A percentile compares a stretch with the other conserved stretches of the same genome.
phyloP scores from a whole-genome alignment of 345 rosid genomes.

The Dimocarpus longan region DNA sequence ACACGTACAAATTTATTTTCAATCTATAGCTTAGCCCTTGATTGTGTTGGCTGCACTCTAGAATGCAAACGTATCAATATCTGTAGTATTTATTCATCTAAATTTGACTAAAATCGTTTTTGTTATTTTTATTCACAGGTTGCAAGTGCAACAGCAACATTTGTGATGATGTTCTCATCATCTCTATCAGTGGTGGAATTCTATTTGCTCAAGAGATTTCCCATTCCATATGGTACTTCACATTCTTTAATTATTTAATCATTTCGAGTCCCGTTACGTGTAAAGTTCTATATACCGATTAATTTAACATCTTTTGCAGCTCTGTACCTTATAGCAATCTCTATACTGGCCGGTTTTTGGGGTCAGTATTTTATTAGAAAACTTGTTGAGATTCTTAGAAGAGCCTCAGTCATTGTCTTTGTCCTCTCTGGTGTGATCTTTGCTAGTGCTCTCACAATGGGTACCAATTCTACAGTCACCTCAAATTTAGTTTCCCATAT shows the following conservation, averaged over 20 bases:
- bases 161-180: conserved; percentile 97
- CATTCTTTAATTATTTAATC: background rate
- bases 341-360: conserved; percentile 83
- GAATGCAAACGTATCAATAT: too few relatives aligned
- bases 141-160: conserved; percentile 96
- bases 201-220: conserved; percentile 88
- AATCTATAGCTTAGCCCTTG: too few relatives aligned
- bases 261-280: background rate
- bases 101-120: background rate
- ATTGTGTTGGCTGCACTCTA: too few relatives aligned
- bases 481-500: background rate
- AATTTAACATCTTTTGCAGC: conserved; percentile 43
- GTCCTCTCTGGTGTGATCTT: conserved; percentile 83
- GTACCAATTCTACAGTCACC: conserved; percentile 35
- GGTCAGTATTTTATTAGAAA: conserved; percentile 82
- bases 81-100: too few relatives aligned
- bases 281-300: background rate
- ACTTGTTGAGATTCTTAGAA: conserved; percentile 45
- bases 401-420: conserved; percentile 76
- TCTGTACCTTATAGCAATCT: conserved; percentile 61
- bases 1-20: too few relatives aligned
- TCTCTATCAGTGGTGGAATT: conserved; percentile 96
- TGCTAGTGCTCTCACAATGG: conserved; percentile 86
- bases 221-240: conserved; percentile 77
- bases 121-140: conserved; percentile 43